Evolutionary conservation across 345 rosid species (phyloP).

Genomic region (Linum tenue): DNA sequence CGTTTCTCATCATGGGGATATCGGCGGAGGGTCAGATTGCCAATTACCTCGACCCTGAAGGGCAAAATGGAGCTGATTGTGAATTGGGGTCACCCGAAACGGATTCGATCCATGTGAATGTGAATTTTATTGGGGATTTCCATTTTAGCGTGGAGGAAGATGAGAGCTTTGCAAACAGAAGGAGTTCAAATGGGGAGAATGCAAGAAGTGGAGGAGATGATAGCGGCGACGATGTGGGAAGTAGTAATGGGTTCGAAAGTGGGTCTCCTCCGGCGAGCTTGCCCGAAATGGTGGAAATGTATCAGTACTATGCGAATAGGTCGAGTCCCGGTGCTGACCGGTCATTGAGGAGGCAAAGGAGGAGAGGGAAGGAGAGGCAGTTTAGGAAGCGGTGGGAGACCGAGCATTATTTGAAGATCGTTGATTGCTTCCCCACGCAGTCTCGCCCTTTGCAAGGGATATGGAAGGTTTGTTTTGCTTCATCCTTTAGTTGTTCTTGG

Average conservation of each 20-base stretch:
- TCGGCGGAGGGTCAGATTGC: constrained; percentile 45
- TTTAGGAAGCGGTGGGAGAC: constrained; percentile 64
- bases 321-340: constrained; percentile 55
- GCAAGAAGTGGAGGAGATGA: constrained; percentile 26
- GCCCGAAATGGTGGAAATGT: constrained; percentile 65
- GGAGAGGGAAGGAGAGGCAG: constrained; percentile 70
- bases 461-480: constrained; percentile 57
- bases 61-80: constrained; percentile 20
- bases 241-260: constrained; percentile 13
- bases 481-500: neutral
- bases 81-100: constrained; percentile 20
- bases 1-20: constrained; percentile 55
- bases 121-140: constrained; percentile 53
- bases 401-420: constrained; percentile 71
- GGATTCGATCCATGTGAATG: constrained; percentile 50
- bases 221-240: constrained; percentile 22
- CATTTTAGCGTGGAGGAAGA: constrained; percentile 72
- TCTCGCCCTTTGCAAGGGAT: constrained; percentile 76
- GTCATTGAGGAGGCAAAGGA: constrained; percentile 57
- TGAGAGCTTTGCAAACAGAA: constrained; percentile 16
- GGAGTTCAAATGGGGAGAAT: constrained; percentile 35
- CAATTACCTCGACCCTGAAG: constrained; percentile 47
- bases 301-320: constrained; percentile 65
- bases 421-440: constrained; percentile 52
- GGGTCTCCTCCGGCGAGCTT: constrained; percentile 33